phyloP scores from a whole-genome alignment of 1,284 basidiomycete genomes.

The Sanguinoderma infundibulare region DNA sequence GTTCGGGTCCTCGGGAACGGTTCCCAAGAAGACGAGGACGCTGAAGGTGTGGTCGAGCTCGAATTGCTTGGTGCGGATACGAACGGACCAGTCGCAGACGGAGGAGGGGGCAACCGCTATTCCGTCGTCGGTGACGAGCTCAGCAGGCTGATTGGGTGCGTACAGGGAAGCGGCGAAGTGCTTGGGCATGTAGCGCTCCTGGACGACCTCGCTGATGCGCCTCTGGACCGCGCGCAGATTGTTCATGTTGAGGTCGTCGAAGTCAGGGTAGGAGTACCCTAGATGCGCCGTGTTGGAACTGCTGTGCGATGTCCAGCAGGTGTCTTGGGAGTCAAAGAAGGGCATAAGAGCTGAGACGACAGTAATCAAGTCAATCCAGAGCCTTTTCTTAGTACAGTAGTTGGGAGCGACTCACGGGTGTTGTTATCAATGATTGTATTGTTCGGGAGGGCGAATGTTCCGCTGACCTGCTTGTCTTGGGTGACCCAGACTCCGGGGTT shows the following conservation, averaged over 20 bases:
- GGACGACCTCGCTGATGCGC: slow-evolving; percentile 39
- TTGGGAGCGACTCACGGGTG: slow-evolving; percentile 37
- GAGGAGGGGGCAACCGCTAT: not conserved
- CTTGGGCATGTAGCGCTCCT: slow-evolving; percentile 16
- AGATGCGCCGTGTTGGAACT: slow-evolving; percentile 27
- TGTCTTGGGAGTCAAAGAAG: slow-evolving; percentile 34
- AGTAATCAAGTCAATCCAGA: slow-evolving; percentile 3
- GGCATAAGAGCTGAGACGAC: slow-evolving; percentile 33
- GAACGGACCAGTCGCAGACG: slow-evolving; percentile 43
- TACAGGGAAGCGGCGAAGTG: not conserved
- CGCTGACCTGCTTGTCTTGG: slow-evolving; percentile 35
- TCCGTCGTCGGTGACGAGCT: not conserved
- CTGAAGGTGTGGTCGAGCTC: slow-evolving; percentile 44
- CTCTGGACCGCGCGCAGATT: slow-evolving; percentile 33
- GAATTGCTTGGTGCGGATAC: slow-evolving; percentile 44
- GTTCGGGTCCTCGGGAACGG: slow-evolving; percentile 38
- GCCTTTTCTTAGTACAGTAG: not conserved
- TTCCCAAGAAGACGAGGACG: slow-evolving; percentile 46
- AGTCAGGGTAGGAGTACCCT: slow-evolving; percentile 51
- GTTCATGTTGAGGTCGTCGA: slow-evolving; percentile 41
- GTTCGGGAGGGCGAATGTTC: slow-evolving; percentile 40
- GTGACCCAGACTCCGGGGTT: slow-evolving; percentile 44
- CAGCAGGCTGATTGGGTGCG: not conserved
- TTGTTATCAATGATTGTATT: slow-evolving; percentile 34
- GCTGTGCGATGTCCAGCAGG: slow-evolving; percentile 37